Base-by-base conservation (phyloP, 441 rosid genomes). In the Biscutella laevigata region DNA sequence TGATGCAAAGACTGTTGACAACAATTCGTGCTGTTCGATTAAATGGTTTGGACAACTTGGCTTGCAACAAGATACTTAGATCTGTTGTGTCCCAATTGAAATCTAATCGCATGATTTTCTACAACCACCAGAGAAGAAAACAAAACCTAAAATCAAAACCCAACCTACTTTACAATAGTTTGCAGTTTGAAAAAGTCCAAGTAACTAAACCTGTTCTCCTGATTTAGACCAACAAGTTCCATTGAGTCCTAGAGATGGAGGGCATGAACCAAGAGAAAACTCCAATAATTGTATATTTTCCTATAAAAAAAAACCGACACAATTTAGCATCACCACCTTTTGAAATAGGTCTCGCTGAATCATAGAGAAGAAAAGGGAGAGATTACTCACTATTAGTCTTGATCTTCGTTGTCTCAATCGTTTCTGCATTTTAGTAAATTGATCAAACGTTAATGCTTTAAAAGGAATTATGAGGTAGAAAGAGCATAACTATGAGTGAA, bases 51-150 rank as follows among this genome's bases (percentile, higher is more conserved):
- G 95, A 94, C 68, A 91, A 60, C 76, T 88, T 91, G 20, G 89
- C 95, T 24, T 73, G 78, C 74, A 91, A 69, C 83, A 91, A 67
- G 55, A 91, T 85, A 64, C 94, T 86, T 61, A 91, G 68, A 51
- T 91, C 95, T 22, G 61, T 67, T 10, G 94, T 72, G 62, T 88
- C 96, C 98, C 98, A 91, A 44, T 70, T 88, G 68, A 91, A 80
- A 56, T 84, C 91, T 68, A 88, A 36, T n/a, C 59, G 69, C 94
- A 91, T 79, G 42, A 83, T 66, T 73, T 70, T 74, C 98, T 91
- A 80, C 12, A 62, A 48, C 62, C 49, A 29, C 65, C n/a, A 1
- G 17, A 8, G 4, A 28, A 38, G 14, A 11, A 14, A 49, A 21
- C 4, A 41, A 20, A 32, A 4, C 21, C n/a, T 40, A 1, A 30